Base-by-base conservation (phyloP, 768 basidiomycete species). In the Suillus spraguei region DNA sequence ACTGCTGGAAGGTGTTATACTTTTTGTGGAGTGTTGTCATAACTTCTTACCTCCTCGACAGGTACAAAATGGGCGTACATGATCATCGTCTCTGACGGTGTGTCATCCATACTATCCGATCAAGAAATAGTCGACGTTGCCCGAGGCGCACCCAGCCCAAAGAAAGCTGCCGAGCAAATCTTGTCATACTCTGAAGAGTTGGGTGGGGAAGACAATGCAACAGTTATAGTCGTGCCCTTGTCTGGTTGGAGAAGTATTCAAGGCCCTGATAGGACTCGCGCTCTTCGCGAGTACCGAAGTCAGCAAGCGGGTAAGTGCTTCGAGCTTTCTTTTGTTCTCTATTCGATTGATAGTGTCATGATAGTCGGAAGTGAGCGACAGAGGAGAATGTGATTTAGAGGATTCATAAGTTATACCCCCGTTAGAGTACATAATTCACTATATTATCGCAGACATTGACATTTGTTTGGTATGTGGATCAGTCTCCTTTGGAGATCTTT, bases 61-160 rank as follows among this genome's bases (percentile, higher is more conserved):
- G 96, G 93, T 59, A 74, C 80, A 10, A 87, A 93, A 60, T 95
- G 93, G 87, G 89, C 95, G 0, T 97, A 90, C 73, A 82, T 96
- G 68, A 84, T 95, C 35, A 81, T 97, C 16, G 81, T 96, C n/a
- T 96, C 95, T 11, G 97, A 99, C 74, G 97, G 97, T 6, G 84
- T 99, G 56, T 92, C 95, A 1, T 94, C 93, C 41, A 84, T 92
- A 53, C 82, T 97, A 49, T 95, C 95, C 0, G 95, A 99, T 73
- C 91, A 93, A 65, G 97, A 99, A 77, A 90, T 99, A 64, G 87
- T 93, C 38, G 97, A 99, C 74, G 86, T 99, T 50, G 90, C 89
- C 7, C 83, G 95, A 58, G 81, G 81, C 52, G 86, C 90, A 8
- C 72, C 78, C 10, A 85, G 88, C 68, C 97, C 97, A 0, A 87